Base-by-base conservation (phyloP, 305 asterid species). In the Lippia alba region DNA sequence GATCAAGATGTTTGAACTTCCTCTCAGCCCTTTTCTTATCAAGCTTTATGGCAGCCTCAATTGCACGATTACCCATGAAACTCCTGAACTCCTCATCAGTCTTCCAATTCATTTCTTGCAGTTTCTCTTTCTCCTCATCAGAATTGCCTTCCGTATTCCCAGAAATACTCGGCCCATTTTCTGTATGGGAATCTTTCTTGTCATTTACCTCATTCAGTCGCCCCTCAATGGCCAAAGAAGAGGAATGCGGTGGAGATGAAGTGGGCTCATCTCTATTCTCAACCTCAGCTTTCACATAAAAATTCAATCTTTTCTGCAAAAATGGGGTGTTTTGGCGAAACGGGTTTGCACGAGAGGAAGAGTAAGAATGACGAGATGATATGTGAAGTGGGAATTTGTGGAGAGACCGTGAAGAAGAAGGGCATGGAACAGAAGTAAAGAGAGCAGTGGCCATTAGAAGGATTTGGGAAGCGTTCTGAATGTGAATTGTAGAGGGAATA, bases 41-140 rank as follows among this genome's bases (percentile, higher is more conserved):
- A 6, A 92, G 96, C 89, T 92, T 90, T 75, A 90, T 90, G 44
- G 96, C 98, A 69, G 98, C 96, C 78, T 92, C 98, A 74, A 92
- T 90, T 8, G 98, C 87, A 55, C 95, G 98, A 77, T 92, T 92
- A 5, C 98, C 98, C 98, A 92, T 90, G 76, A 92, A 90, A 30
- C 84, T 86, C 86, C 89, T 92, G 86, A 92, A 90, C 80, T 89
- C 97, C 67, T 90, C 91, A n/a, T 90, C 98, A 40, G 60, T 79
- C 51, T 92, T 92, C 98, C 98, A 92, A 69, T 92, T 97, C 89
- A 83, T 32, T 82, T 92, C 98, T 76, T 88, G 97, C 69, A 81
- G 81, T 4, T 78, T 80, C 53, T 83, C 89, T 67, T 66, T 82
- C 79, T 82, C 89, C 54, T 74, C 76, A 34, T 75, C 77, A 12